Evolutionary conservation across 2,329 filamentous ascomycete species (phyloP).

Genomic region (Gliomastix tumulicola): DNA sequence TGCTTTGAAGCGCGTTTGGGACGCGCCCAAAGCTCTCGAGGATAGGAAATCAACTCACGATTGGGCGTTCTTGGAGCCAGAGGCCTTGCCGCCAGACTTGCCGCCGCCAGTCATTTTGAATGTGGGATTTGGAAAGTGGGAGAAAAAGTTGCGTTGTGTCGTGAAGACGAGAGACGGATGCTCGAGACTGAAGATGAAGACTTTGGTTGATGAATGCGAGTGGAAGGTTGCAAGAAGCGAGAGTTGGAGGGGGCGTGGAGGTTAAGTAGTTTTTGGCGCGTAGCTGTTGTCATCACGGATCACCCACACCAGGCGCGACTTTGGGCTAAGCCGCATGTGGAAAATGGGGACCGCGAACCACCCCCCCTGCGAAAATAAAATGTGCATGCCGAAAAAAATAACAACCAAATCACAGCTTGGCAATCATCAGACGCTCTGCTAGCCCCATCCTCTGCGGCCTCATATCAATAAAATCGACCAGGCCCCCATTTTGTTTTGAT

Average conservation of each 20-base stretch:
- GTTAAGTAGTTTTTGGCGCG: conserved; percentile 53
- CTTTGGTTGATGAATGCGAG: conserved; percentile 25
- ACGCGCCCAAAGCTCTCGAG: not conserved
- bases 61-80: conserved; percentile 97
- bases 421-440: too few species aligned
- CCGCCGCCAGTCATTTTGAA: conserved; percentile 99
- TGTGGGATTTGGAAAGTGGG: conserved; percentile 17
- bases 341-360: conserved; percentile 19
- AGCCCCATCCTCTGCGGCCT: too few species aligned
- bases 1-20: not conserved
- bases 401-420: too few species aligned
- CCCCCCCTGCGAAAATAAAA: too few species aligned
- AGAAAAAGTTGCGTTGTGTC: conserved; percentile 4
- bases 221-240: conserved; percentile 23
- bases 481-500: too few species aligned
- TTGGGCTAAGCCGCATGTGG: conserved; percentile 21
- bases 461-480: too few species aligned
- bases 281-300: conserved; percentile 39
- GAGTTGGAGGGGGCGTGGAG: conserved; percentile 35
- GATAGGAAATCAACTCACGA: conserved; percentile 61
- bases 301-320: conserved; percentile 28
- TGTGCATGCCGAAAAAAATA: too few species aligned
- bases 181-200: conserved; percentile 21
- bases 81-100: conserved; percentile 99
- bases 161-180: conserved; percentile 13